Base-by-base conservation (phyloP, 2,329 filamentous ascomycete species). In the Sporothrix mexicana region DNA sequence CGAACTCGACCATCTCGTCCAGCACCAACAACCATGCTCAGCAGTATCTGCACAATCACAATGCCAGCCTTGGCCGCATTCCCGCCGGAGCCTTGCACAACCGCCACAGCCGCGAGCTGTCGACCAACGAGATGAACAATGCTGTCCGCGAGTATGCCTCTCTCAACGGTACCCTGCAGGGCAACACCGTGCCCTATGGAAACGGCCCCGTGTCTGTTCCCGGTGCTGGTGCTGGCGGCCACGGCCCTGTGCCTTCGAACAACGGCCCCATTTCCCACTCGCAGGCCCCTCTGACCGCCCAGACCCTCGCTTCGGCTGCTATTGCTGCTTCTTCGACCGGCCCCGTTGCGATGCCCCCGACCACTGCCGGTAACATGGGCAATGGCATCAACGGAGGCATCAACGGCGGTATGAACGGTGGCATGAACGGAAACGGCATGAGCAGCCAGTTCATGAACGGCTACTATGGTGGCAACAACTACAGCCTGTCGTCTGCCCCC, bases 61-160 rank as follows among this genome's bases (percentile, higher is more conserved):
- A 94, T 80, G 91, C 91, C 51, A 96, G 90, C 80, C 87, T 96
- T 74, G 93, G 94, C 70, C 92, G 93, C 71, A 93, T 94, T 78
- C 93, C 93, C 45, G 86, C 88, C 61, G 89, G 89, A 72, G 89
- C 86, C 23, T 81, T 92, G 70, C 86, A 86, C 72, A 88, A 88
- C 77, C 91, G 92, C 74, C 92, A 94, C 79, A 92, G 87, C 80
- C 91, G 93, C 73, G 92, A 95, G 79, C 83, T 94, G 36, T 90
- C 90, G 12, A 82, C 81, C 53, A 87, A 88, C 72, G 76, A 75
- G 15, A 25, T 75, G 25, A 81, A 79, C 75, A 77, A 81, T 70
- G 79, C 78, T 62, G 79, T 80, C 43, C 84, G 84, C 41, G 85
- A 87, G 69, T 91, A 86, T 77, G 89, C 86, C 73, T 88, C 88